A percentile compares a stretch with the other conserved stretches of the same genome.
phyloP scores from a whole-genome alignment of 2,329 filamentous ascomycete genomes.

The Aureobasidium pullulans region DNA sequence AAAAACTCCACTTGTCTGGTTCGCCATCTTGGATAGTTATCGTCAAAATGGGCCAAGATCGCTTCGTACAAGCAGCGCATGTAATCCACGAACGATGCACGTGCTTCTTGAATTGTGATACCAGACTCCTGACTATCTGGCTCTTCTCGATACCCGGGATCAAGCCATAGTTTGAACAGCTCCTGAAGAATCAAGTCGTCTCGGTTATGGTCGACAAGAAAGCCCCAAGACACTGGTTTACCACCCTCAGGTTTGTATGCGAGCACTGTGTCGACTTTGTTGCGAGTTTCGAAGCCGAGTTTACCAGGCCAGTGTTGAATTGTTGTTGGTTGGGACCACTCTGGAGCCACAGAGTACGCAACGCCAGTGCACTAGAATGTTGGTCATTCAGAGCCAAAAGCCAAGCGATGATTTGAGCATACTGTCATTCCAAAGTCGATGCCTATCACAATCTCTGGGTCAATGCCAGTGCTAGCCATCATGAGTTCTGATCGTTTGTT shows the following conservation, averaged over 20 bases:
- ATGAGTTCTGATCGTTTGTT: too few relatives aligned
- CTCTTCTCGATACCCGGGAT: slow-evolving; percentile 16
- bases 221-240: slow-evolving; percentile 17
- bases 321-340: slow-evolving; percentile 17
- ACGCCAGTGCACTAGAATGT: neutral
- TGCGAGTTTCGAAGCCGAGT: slow-evolving; percentile 14
- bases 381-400: neutral
- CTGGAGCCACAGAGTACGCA: slow-evolving; percentile 14
- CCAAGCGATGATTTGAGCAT: neutral
- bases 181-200: slow-evolving; percentile 14
- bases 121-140: neutral
- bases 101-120: slow-evolving; percentile 12
- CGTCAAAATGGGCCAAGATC: slow-evolving; percentile 11
- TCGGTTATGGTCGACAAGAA: slow-evolving; percentile 16
- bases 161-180: slow-evolving; percentile 20
- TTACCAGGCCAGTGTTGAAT: slow-evolving; percentile 20
- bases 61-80: slow-evolving; percentile 13
- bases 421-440: slow-evolving; percentile 11
- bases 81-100: slow-evolving; percentile 17
- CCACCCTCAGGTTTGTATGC: slow-evolving; percentile 11
- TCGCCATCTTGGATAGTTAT: slow-evolving; percentile 7
- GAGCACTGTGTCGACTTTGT: slow-evolving; percentile 19
- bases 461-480: neutral
- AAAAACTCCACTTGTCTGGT: slow-evolving; percentile 15
- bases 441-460: slow-evolving; percentile 12